Percentiles rank a stretch among this genome's conserved stretches.
Evolutionary conservation across 1,139 yeast species (phyloP).

Genomic region (Hemisphaericaspora lyxosophila): DNA sequence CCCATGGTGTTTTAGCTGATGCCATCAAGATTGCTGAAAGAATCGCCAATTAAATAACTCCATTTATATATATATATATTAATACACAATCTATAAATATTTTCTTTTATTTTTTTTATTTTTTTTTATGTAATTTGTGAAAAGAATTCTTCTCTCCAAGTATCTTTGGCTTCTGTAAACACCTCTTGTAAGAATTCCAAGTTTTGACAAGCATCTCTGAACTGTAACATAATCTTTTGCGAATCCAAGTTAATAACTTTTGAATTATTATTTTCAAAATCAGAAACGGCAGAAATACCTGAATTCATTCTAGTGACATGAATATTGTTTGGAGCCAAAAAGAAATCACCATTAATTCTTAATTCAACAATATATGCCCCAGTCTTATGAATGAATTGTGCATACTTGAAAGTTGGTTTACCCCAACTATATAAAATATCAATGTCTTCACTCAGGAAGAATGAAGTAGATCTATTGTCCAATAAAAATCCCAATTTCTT

Average conservation of each 20-base stretch:
- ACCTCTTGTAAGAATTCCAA: conserved; percentile 45
- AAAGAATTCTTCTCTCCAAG: conserved; percentile 39
- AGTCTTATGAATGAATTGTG: conserved; percentile 85
- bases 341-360: conserved; percentile 75
- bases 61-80: too few relatives aligned
- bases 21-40: conserved; percentile 89
- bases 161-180: conserved; percentile 58
- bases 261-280: conserved; percentile 22
- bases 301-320: conserved; percentile 65
- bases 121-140: conserved; percentile 13
- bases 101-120: conserved; percentile 8
- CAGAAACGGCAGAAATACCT: conserved; percentile 24
- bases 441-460: conserved; percentile 51
- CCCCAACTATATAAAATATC: conserved; percentile 89
- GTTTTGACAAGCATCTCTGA: conserved; percentile 62
- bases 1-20: conserved; percentile 96
- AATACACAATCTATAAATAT: too few relatives aligned
- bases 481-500: conserved; percentile 70
- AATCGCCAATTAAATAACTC: conserved; percentile 43
- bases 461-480: conserved; percentile 76
- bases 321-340: conserved; percentile 77
- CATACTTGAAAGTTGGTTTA: conserved; percentile 72
- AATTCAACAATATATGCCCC: conserved; percentile 91
- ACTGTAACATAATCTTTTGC: conserved; percentile 69
- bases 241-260: conserved; percentile 52